phyloP scores from a whole-genome alignment of 345 rosid species.

The Microthlaspi erraticum region DNA sequence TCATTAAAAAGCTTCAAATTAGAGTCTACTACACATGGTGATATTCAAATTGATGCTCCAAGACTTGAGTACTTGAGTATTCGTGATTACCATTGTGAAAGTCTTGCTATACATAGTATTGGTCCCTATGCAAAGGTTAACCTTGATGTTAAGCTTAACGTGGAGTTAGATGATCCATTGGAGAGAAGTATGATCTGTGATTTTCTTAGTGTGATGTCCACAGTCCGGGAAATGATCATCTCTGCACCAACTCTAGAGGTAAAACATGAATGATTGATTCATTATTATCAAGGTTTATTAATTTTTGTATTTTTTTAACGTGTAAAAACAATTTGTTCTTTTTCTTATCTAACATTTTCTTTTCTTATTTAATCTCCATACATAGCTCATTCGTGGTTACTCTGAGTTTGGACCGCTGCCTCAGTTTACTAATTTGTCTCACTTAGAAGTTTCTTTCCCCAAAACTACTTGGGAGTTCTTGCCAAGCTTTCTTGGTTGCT shows the following conservation, averaged over 20 bases:
- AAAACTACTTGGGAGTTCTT: neutral
- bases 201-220: neutral
- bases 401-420: neutral
- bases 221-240: neutral
- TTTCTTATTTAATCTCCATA: neutral
- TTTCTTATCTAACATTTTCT: neutral
- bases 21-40: neutral
- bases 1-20: conserved; percentile 14
- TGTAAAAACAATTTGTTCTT: too few relatives aligned
- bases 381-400: neutral
- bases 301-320: too few relatives aligned
- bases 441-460: neutral
- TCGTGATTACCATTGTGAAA: neutral
- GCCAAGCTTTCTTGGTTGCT: conserved; percentile 16
- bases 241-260: neutral
- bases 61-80: conserved; percentile 3
- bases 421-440: conserved; percentile 12
- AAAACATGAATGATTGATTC: too few relatives aligned
- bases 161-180: neutral
- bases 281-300: too few relatives aligned
- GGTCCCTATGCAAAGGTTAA: neutral
- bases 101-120: neutral
- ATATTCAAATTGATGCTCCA: neutral
- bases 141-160: neutral
- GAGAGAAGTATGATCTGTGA: neutral